A percentile compares a stretch with the other conserved stretches of the same genome.
These are phyloP conservation scores for Colletotrichum brevisporum DNA, from an alignment of 2,329 filamentous ascomycete genomes.

Conservation along the genomic window DNA sequence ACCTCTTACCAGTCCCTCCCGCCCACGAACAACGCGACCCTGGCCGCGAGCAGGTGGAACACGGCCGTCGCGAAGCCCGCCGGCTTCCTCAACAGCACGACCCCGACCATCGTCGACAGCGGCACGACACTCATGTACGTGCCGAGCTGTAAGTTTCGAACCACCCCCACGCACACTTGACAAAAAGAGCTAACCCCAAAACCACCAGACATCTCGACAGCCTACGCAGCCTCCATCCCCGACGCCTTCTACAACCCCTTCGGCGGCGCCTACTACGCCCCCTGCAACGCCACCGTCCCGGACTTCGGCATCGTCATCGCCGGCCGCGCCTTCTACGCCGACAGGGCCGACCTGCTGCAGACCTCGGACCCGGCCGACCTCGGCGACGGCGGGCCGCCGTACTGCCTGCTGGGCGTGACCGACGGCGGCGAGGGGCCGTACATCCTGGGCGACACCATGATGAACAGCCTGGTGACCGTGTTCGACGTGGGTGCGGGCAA, in stretches of 20 bases:
- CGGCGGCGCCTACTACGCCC: constrained; percentile 43
- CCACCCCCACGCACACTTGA: neutral
- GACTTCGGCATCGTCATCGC: constrained; percentile 48
- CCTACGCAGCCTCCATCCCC: neutral
- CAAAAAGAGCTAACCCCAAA: neutral
- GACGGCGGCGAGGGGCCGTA: constrained; percentile 43
- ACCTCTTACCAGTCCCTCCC: neutral
- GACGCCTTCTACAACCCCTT: constrained; percentile 1
- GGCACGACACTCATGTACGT: constrained; percentile 6
- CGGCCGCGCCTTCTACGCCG: constrained; percentile 44
- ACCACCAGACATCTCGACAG: neutral
- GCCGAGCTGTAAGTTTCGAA: constrained; percentile 6
- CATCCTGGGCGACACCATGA: constrained; percentile 47
- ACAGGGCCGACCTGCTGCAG: constrained; percentile 46
- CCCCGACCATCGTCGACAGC: constrained; percentile 1
- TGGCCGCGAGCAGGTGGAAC: constrained; percentile 14
- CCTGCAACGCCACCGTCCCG: constrained; percentile 48
- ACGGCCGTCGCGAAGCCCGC: neutral
- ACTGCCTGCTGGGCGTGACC: constrained; percentile 47
- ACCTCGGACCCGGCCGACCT: constrained; percentile 43
- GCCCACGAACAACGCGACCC: neutral
- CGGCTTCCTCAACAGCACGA: neutral
- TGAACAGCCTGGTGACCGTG: constrained; percentile 49
- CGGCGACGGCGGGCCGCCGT: constrained; percentile 31
- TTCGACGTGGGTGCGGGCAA: constrained; percentile 48